Base-by-base conservation (phyloP, 257 asterid genomes). In the Fraxinus quadrangulata region DNA sequence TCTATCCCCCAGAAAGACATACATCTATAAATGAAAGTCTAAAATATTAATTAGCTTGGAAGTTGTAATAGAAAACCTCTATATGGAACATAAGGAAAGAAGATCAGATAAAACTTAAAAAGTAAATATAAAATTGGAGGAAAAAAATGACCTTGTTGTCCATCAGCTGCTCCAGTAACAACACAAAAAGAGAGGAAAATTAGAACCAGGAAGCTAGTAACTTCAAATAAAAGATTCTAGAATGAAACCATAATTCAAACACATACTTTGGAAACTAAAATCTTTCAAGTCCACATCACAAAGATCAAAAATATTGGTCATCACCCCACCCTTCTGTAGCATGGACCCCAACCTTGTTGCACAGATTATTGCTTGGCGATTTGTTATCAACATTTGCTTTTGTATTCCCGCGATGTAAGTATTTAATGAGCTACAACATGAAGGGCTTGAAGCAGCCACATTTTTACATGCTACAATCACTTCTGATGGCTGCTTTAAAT, bases 221-320 rank as follows among this genome's bases (percentile, higher is more conserved):
- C 74, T 56, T 12, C 37, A 42, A 65, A 34, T 8, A 59, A 70
- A 71, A 75, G 37, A 74, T 45, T 72, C 11, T 17, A 66, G n/a
- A 49, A 30, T 49, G 40, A 47, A 72, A 71, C 17, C 49, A n/a
- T 4, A 54, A 75, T 72, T 74, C 36, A 34, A 40, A 83, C 72
- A 74, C 80, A 77, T 78, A 95, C 99, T 96, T 87, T 96, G 99
- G 66, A 96, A 91, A 82, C 99, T 96, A 85, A 96, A 96, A 88
- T 96, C 99, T 80, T 93, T 93, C 81, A 93, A 75, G 87, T 96
- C 98, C 78, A 96, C 94, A 82, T 96, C 99, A 81, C 99, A 96
- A 81, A 96, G 97, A 88, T 92, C 94, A 65, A 86, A 96, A 73
- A 93, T 87, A 73, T 96, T 92, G 67, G 92, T 71, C 94, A 92